phyloP scores from a whole-genome alignment of 1,284 basidiomycete genomes.

The Sanghuangporus sanghuang region DNA sequence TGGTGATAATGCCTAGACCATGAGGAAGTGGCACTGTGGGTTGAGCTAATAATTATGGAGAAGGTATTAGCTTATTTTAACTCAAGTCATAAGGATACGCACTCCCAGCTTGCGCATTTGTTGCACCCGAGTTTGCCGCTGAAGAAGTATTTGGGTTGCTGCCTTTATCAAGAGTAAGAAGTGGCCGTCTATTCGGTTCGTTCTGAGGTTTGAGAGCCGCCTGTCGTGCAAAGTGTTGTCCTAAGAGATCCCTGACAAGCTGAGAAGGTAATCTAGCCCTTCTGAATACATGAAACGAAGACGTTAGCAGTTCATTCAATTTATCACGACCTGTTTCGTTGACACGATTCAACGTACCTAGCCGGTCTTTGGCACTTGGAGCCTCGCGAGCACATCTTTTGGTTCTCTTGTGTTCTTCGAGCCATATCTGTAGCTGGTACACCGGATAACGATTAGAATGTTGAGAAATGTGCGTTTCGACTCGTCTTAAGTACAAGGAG shows the following conservation, averaged over 20 bases:
- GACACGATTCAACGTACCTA: not conserved
- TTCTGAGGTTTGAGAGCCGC: too few relatives aligned
- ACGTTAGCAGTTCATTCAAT: too few relatives aligned
- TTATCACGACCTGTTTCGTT: not conserved
- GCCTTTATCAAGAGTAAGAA: too few relatives aligned
- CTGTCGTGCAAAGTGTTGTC: too few relatives aligned
- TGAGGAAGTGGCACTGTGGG: not conserved
- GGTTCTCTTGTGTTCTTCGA: not conserved
- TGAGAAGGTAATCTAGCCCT: too few relatives aligned
- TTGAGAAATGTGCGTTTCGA: not conserved
- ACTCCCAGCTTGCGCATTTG: not conserved
- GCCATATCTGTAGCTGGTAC: not conserved
- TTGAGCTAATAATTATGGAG: not conserved
- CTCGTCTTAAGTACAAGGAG: not conserved
- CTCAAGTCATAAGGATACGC: not conserved
- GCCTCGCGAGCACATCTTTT: not conserved
- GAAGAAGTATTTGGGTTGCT: too few relatives aligned
- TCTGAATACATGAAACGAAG: too few relatives aligned
- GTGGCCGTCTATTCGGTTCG: too few relatives aligned
- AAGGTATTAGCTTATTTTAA: not conserved
- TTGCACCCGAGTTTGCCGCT: too few relatives aligned
- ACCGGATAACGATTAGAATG: too few relatives aligned
- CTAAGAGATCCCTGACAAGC: too few relatives aligned
- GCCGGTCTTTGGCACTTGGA: not conserved
- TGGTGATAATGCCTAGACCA: not conserved